Percentiles rank a stretch among this genome's conserved stretches.
phyloP scores from a whole-genome alignment of 805 yeast genomes.

The Candida mattraensis region DNA sequence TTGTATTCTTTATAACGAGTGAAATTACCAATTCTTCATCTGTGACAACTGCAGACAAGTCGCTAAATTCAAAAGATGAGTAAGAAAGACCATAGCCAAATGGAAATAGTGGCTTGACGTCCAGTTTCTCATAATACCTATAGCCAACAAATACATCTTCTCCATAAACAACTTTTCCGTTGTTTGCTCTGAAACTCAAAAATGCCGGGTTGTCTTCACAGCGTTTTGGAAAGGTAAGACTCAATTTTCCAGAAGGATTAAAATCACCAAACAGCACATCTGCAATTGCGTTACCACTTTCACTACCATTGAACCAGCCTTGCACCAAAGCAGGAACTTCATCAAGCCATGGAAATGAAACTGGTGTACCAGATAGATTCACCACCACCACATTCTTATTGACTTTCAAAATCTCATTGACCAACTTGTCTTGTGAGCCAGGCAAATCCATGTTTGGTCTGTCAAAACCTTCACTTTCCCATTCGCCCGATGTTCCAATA shows the following conservation, averaged over 20 bases:
- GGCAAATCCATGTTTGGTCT: conserved; percentile 39
- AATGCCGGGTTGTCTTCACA: conserved; percentile 38
- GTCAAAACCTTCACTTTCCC: conserved; percentile 44
- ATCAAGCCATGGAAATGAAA: conserved; percentile 41
- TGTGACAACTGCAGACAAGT: conserved; percentile 31
- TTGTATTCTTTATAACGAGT: conserved; percentile 47
- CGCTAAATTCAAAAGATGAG: conserved; percentile 36
- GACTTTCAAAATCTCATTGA: conserved; percentile 33
- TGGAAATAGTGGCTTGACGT: conserved; percentile 39
- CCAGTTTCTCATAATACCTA: conserved; percentile 41
- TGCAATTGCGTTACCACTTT: conserved; percentile 42
- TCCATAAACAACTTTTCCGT: conserved; percentile 41
- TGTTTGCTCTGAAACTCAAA: conserved; percentile 37
- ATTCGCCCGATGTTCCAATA: conserved; percentile 39
- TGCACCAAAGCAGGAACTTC: conserved; percentile 34
- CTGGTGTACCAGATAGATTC: conserved; percentile 42
- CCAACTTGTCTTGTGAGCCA: conserved; percentile 34
- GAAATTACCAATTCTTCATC: conserved; percentile 22
- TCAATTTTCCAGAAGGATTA: conserved; percentile 44
- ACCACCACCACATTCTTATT: conserved; percentile 39
- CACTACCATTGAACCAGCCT: conserved; percentile 42
- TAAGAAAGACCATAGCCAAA: conserved; percentile 47
- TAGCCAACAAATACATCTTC: conserved; percentile 48
- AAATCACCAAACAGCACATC: conserved; percentile 44
- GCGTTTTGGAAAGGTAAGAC: conserved; percentile 40